phyloP scores from a whole-genome alignment of 345 rosid genomes.

The Isatis tinctoria region DNA sequence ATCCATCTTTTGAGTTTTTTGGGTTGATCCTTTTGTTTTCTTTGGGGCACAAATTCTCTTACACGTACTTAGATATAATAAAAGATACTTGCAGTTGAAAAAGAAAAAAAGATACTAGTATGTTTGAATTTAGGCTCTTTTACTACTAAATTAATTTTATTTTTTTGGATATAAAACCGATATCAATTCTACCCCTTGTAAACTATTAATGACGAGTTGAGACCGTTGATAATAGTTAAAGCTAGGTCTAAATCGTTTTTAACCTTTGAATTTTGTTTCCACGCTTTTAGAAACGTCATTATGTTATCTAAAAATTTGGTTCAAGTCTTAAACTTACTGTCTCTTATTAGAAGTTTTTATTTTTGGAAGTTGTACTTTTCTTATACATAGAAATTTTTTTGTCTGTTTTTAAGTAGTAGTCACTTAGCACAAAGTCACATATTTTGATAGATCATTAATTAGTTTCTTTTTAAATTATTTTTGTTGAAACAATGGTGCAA shows the following conservation, averaged over 20 bases:
- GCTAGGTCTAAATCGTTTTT: neutral
- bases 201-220: slow-evolving; percentile 4
- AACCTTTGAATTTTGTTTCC: neutral
- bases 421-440: slow-evolving; percentile 10
- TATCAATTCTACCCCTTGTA: neutral
- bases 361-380: slow-evolving; percentile 1
- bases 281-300: neutral
- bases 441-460: neutral
- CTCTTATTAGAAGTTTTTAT: neutral
- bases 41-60: neutral
- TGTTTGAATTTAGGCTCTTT: neutral
- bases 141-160: neutral
- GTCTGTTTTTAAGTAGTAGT: neutral
- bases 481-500: neutral
- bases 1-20: slow-evolving; percentile 15
- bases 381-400: neutral
- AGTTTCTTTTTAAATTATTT: neutral
- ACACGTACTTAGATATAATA: neutral
- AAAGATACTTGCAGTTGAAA: too few species aligned
- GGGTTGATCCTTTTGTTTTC: slow-evolving; percentile 20
- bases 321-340: neutral
- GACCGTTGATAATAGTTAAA: slow-evolving; percentile 21
- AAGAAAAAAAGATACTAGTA: too few species aligned
- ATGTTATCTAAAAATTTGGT: neutral
- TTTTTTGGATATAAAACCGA: too few species aligned